phyloP scores from a whole-genome alignment of 1,284 basidiomycete species.

The Rhodotorula sp. region DNA sequence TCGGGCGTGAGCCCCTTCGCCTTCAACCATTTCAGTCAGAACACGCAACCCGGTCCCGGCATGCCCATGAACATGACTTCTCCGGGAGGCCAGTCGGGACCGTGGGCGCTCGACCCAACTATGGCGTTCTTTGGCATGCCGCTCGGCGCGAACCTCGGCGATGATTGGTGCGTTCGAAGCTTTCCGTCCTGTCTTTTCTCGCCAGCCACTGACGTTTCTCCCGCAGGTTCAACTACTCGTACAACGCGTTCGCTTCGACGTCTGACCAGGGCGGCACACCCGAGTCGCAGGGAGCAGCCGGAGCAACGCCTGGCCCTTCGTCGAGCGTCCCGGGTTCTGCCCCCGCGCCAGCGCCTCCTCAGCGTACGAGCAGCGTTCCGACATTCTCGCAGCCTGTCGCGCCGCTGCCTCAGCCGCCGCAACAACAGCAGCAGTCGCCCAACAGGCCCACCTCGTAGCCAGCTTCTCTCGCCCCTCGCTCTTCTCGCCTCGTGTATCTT shows the following conservation, averaged over 20 bases:
- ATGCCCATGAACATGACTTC: background rate
- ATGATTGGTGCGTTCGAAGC: conserved; percentile 9
- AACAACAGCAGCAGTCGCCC: no score
- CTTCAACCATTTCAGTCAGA: background rate
- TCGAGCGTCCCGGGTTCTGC: background rate
- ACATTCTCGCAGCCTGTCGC: no score
- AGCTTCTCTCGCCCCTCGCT: no score
- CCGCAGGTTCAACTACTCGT: conserved; percentile 24
- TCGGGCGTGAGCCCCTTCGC: background rate
- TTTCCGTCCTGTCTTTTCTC: no score
- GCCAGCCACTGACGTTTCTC: no score
- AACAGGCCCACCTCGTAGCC: no score
- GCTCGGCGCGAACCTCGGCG: conserved; percentile 20
- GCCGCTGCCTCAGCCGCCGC: no score
- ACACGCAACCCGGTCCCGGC: background rate
- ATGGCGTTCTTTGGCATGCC: conserved; percentile 35
- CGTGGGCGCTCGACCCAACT: conserved; percentile 13
- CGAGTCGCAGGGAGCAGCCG: background rate
- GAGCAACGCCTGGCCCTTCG: background rate
- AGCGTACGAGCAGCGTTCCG: no score
- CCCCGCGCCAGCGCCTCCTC: no score
- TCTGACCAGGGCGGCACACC: conserved; percentile 3
- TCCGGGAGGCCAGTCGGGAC: no score
- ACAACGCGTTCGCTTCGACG: conserved; percentile 15
- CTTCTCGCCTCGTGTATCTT: no score